Percentiles rank a stretch among this genome's conserved stretches.
These are phyloP conservation scores for Pseudozyma sp. DNA, from an alignment of 1,284 basidiomycete species.

Conservation along the genomic window DNA sequence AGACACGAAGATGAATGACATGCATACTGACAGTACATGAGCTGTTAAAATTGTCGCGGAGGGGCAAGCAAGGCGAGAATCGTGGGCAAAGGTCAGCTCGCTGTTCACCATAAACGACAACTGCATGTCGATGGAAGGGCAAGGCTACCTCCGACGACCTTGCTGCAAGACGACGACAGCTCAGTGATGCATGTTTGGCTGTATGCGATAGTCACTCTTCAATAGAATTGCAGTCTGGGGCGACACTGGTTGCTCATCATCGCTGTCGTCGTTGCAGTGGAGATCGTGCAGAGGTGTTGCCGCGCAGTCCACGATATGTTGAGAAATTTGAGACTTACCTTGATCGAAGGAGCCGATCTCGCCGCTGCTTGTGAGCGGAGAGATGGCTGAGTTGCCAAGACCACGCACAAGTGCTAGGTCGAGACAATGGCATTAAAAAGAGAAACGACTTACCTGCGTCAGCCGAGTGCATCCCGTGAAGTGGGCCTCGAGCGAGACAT, in stretches of 20 bases:
- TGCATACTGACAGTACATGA: background rate
- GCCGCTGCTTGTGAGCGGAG: constrained; percentile 7
- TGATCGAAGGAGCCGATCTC: constrained; percentile 2
- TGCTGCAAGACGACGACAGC: constrained; percentile 37
- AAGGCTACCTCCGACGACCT: background rate
- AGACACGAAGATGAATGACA: background rate
- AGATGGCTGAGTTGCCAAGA: constrained; percentile 8
- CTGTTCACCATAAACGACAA: background rate
- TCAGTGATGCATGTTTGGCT: constrained; percentile 59
- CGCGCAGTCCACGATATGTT: background rate
- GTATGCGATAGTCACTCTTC: constrained; percentile 56
- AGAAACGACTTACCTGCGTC: constrained; percentile 12
- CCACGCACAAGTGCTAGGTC: background rate
- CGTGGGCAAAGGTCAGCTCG: background rate
- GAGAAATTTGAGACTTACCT: constrained; percentile 18
- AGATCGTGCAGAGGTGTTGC: background rate
- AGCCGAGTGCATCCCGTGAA: background rate
- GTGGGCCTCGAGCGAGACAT: background rate
- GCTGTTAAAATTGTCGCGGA: background rate
- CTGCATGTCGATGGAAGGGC: background rate
- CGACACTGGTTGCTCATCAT: constrained; percentile 58
- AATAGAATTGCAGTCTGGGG: constrained; percentile 59
- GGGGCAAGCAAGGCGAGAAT: background rate
- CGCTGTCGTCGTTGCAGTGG: constrained; percentile 25
- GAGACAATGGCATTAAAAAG: background rate